A percentile compares a stretch with the other conserved stretches of the same genome.
Evolutionary conservation across 306 rosid genomes (phyloP).

Genomic region (Coriaria nepalensis): DNA sequence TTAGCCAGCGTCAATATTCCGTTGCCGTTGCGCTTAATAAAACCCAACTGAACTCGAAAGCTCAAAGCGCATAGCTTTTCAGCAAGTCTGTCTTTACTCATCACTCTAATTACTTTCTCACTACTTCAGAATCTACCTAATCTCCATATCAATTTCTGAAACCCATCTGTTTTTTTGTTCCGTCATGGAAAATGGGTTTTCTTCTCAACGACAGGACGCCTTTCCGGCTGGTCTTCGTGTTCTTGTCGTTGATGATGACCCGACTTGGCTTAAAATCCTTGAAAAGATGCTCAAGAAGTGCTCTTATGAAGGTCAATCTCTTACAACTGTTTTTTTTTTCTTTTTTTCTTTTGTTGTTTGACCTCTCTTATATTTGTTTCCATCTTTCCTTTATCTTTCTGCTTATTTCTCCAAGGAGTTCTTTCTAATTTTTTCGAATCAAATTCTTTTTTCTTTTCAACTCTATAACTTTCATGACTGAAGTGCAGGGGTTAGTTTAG

Average conservation of each 20-base stretch:
- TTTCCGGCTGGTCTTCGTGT: slow-evolving; percentile 89
- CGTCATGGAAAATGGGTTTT: slow-evolving; percentile 67
- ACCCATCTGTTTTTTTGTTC: background rate
- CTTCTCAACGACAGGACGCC: slow-evolving; percentile 57
- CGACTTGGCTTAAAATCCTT: slow-evolving; percentile 88
- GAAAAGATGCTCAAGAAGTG: slow-evolving; percentile 98
- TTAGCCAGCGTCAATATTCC: too few species aligned
- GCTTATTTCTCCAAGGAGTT: background rate
- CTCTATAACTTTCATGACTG: too few species aligned
- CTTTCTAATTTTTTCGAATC: too few species aligned
- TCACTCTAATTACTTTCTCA: too few species aligned
- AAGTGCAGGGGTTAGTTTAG: too few species aligned
- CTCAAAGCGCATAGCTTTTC: too few species aligned
- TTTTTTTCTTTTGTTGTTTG: background rate
- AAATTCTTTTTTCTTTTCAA: too few species aligned
- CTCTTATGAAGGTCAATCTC: slow-evolving; percentile 53
- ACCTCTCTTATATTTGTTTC: background rate
- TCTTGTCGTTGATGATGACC: slow-evolving; percentile 92
- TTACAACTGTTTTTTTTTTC: background rate
- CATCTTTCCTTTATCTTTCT: background rate
- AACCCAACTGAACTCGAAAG: too few species aligned
- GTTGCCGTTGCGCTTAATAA: too few species aligned
- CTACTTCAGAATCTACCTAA: background rate
- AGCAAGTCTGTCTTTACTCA: too few species aligned
- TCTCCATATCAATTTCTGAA: slow-evolving; percentile 7